Percentiles rank a stretch among this genome's conserved stretches.
phyloP scores from a whole-genome alignment of 2,329 filamentous ascomycete genomes.

The Aspergillus sp. region DNA sequence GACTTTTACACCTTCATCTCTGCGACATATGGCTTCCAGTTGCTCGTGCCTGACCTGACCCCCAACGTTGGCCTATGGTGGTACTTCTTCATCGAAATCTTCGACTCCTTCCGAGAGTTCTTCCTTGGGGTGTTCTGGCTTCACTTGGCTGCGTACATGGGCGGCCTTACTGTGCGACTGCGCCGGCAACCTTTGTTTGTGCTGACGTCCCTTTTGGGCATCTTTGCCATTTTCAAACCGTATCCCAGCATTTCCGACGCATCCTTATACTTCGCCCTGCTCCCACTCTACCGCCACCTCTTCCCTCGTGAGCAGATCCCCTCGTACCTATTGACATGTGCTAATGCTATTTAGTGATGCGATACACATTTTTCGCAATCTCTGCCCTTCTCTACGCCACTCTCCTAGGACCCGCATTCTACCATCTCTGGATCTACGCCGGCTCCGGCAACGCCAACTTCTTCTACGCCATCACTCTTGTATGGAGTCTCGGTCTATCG shows the following conservation, averaged over 20 bases:
- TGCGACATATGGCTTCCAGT: conserved; percentile 89
- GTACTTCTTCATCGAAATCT: conserved; percentile 99
- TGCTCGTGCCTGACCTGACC: conserved; percentile 87
- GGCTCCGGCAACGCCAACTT: conserved; percentile 98
- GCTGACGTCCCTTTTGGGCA: conserved; percentile 78
- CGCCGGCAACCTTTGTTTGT: conserved; percentile 85
- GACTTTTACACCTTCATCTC: conserved; percentile 83
- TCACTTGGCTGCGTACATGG: conserved; percentile 86
- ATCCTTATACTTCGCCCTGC: conserved; percentile 77
- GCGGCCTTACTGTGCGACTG: conserved; percentile 79
- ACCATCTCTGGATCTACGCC: conserved; percentile 97
- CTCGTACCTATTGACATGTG: not conserved
- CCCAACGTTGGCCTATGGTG: conserved; percentile 97
- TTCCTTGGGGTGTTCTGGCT: conserved; percentile 98
- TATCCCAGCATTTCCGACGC: conserved; percentile 93
- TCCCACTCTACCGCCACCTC: conserved; percentile 86
- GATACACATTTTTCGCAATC: conserved; percentile 85
- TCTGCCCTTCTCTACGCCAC: conserved; percentile 84
- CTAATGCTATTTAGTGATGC: conserved; percentile 66
- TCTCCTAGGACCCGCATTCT: conserved; percentile 90
- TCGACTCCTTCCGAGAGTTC: conserved; percentile 95
- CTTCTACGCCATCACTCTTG: conserved; percentile 98
- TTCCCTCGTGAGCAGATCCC: conserved; percentile 67
- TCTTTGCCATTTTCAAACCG: conserved; percentile 94
- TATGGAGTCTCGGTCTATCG: conserved; percentile 90